Evolutionary conservation across 805 yeast genomes (phyloP).

Genomic region (Monosporozyma solicola): DNA sequence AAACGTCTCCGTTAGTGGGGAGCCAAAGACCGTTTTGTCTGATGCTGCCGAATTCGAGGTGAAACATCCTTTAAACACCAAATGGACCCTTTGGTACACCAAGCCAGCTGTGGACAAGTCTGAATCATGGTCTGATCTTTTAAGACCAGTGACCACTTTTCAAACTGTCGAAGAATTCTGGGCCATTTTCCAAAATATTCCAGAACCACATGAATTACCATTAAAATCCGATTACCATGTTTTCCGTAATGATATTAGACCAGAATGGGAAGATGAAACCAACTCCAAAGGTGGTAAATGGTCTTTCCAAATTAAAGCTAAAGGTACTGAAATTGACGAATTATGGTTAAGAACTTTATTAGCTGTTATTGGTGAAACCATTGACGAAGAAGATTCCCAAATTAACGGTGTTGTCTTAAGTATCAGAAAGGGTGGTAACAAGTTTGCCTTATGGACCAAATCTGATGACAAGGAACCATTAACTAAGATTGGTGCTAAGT

Average conservation of each 20-base stretch:
- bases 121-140: constrained; percentile 86
- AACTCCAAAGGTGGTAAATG: constrained; percentile 93
- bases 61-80: constrained; percentile 76
- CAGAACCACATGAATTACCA: constrained; percentile 86
- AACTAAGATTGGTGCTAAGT: constrained; percentile 71
- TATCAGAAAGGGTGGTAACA: constrained; percentile 71
- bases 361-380: constrained; percentile 90
- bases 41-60: constrained; percentile 26
- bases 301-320: constrained; percentile 68
- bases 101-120: constrained; percentile 73
- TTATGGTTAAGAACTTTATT: constrained; percentile 86
- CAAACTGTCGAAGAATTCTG: constrained; percentile 97
- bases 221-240: constrained; percentile 88
- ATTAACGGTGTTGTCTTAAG: constrained; percentile 92
- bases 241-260: constrained; percentile 87
- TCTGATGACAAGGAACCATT: constrained; percentile 57
- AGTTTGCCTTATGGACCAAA: constrained; percentile 91
- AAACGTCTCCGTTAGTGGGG: constrained; percentile 14
- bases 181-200: constrained; percentile 93
- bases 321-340: constrained; percentile 62
- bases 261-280: constrained; percentile 95
- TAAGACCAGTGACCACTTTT: constrained; percentile 88
- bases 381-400: constrained; percentile 74
- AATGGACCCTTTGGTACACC: constrained; percentile 97
- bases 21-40: constrained; percentile 27